Evolutionary conservation across 306 rosid species (phyloP).

Genomic region (Hippophae tibetana): DNA sequence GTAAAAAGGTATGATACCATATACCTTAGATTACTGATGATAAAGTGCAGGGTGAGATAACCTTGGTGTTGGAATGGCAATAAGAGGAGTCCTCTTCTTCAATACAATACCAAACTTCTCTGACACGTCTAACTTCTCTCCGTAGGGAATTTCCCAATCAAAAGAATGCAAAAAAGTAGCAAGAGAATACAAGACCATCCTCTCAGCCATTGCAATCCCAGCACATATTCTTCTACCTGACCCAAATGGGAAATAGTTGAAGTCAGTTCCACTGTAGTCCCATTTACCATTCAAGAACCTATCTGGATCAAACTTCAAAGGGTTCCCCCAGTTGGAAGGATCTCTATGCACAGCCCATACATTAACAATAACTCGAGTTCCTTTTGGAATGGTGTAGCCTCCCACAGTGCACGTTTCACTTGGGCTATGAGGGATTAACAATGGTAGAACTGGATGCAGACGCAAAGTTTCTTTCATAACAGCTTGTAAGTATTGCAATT

Average conservation of each 20-base stretch:
- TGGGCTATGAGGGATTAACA: slow-evolving; percentile 48
- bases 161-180: slow-evolving; percentile 56
- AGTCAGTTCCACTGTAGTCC: slow-evolving; percentile 55
- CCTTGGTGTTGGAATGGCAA: slow-evolving; percentile 48
- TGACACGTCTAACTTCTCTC: slow-evolving; percentile 24
- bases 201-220: slow-evolving; percentile 64
- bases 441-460: slow-evolving; percentile 48
- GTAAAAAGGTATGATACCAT: not conserved
- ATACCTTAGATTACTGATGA: not conserved
- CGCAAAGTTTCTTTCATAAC: slow-evolving; percentile 66
- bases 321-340: slow-evolving; percentile 49
- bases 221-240: slow-evolving; percentile 75
- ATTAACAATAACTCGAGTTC: slow-evolving; percentile 43
- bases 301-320: slow-evolving; percentile 51
- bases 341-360: slow-evolving; percentile 83
- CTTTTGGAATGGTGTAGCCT: slow-evolving; percentile 58
- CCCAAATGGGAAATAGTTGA: slow-evolving; percentile 61
- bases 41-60: slow-evolving; percentile 35
- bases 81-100: slow-evolving; percentile 39
- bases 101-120: slow-evolving; percentile 57
- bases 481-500: slow-evolving; percentile 48
- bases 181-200: slow-evolving; percentile 35
- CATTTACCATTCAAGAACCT: slow-evolving; percentile 42
- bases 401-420: slow-evolving; percentile 32
- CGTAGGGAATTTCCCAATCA: slow-evolving; percentile 44